Base-by-base conservation (phyloP, 1,139 yeast species). In the Magnusiomyces ingens region DNA sequence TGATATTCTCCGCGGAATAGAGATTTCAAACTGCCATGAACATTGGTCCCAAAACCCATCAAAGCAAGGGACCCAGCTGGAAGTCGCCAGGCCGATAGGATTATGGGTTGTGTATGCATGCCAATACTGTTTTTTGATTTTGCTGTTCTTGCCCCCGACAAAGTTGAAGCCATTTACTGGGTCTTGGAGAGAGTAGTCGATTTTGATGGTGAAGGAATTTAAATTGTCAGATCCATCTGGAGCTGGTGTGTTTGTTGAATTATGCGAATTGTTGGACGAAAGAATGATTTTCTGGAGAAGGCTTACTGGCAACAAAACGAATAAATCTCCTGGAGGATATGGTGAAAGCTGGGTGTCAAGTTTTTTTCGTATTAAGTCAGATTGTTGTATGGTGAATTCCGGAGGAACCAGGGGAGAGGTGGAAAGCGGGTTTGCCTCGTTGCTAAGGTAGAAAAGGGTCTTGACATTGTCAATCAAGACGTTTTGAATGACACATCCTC, bases 41-140 rank as follows among this genome's bases (percentile, higher is more conserved):
- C 87, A 85, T 56, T 90, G 80, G 62, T 90, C 97, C 81, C 93
- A 85, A 40, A 90, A 68, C 49, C 86, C 88, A 61, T 94, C 98
- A 3, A 93, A 77, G 65, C 99, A 94, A 0, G 99, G 99, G 48
- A 93, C 86, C 99, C 99, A 94, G 19, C 90, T 84, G 1, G 96
- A 87, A 0, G 98, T 87, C 13, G 95, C 81, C 8, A 86, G 77
- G 19, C 90, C 90, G 49, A 82, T 72, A 29, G 89, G 91, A 2
- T 88, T 76, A 64, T 93, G 91, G 1, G 81, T 76, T 0, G 99
- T 91, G 67, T 85, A 90, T 1, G 88, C 95, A 64, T 87, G 95
- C 95, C 97, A 90, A 45, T 71, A 68, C 13, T 71, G 67, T 49
- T 71, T 71, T 29, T 71, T 69, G 6, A 71, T 51, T 32, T 60